A percentile compares a stretch with the other conserved stretches of the same genome.
phyloP scores from a whole-genome alignment of 345 rosid species.

The Brassica cretica region DNA sequence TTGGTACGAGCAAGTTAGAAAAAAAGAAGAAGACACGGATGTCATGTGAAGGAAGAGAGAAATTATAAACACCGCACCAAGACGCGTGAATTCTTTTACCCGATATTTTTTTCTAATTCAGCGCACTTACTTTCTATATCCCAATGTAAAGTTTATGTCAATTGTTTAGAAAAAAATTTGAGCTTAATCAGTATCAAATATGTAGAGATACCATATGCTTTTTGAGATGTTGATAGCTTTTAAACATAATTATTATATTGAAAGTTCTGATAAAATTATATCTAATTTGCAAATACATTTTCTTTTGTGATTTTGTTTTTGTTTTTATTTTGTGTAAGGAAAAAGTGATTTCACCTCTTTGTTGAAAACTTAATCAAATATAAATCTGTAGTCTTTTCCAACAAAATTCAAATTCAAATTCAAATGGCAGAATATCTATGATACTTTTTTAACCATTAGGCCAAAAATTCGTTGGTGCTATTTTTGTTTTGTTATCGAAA shows the following conservation, averaged over 20 bases:
- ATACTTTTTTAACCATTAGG: too few relatives aligned
- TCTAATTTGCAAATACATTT: background rate
- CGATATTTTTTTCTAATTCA: slow-evolving; percentile 7
- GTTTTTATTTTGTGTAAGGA: background rate
- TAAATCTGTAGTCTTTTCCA: too few relatives aligned
- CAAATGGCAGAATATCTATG: too few relatives aligned
- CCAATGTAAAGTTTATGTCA: background rate
- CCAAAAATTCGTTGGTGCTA: too few relatives aligned
- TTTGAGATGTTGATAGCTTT: too few relatives aligned
- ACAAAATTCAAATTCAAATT: too few relatives aligned
- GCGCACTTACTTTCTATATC: slow-evolving; percentile 14
- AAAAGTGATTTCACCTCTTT: too few relatives aligned
- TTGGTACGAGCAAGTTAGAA: slow-evolving; percentile 9
- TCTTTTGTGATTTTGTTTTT: background rate
- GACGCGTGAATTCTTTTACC: slow-evolving; percentile 27
- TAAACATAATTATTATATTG: too few relatives aligned
- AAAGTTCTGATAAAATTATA: background rate
- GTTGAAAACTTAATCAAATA: too few relatives aligned
- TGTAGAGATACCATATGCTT: background rate
- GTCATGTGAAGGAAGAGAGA: slow-evolving; percentile 25
- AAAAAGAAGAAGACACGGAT: slow-evolving; percentile 21
- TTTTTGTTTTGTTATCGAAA: background rate
- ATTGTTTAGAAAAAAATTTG: background rate
- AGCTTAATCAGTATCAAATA: background rate
- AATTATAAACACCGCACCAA: slow-evolving; percentile 7